Evolutionary conservation across 495 filamentous ascomycete genomes (phyloP).

Genomic region (Xylaria palmicola): DNA sequence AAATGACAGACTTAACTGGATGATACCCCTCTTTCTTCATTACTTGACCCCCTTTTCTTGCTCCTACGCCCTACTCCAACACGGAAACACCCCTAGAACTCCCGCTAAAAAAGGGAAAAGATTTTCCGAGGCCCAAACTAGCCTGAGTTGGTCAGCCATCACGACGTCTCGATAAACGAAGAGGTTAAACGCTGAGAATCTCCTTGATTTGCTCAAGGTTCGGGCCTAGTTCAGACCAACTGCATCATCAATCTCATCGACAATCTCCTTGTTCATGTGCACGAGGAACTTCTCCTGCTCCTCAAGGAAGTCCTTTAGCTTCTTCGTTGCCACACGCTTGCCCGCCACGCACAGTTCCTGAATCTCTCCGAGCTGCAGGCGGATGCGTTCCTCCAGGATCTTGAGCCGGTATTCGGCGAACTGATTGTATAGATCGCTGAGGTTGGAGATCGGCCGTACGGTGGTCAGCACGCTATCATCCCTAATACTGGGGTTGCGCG

Average conservation of each 20-base stretch:
- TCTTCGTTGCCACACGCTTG: constrained; percentile 41
- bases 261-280: constrained; percentile 57
- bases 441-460: constrained; percentile 63
- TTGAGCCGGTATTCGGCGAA: constrained; percentile 70
- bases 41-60: no score
- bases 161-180: no score
- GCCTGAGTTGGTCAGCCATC: no score
- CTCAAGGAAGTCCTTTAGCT: constrained; percentile 46
- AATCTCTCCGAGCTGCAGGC: constrained; percentile 43
- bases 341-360: constrained; percentile 44
- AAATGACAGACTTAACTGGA: no score
- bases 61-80: no score
- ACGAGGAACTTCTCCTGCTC: constrained; percentile 56
- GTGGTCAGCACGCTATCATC: constrained; percentile 69
- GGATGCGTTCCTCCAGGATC: constrained; percentile 62
- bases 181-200: no score
- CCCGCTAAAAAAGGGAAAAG: no score
- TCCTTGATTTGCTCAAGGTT: constrained; percentile 18
- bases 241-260: constrained; percentile 54
- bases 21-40: no score
- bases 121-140: no score
- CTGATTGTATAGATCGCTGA: constrained; percentile 68
- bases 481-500: constrained; percentile 53
- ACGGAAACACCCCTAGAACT: no score
- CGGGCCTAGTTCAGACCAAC: constrained; percentile 35